phyloP scores from a whole-genome alignment of 495 filamentous ascomycete species.

The Penicillium dipodomyicola region DNA sequence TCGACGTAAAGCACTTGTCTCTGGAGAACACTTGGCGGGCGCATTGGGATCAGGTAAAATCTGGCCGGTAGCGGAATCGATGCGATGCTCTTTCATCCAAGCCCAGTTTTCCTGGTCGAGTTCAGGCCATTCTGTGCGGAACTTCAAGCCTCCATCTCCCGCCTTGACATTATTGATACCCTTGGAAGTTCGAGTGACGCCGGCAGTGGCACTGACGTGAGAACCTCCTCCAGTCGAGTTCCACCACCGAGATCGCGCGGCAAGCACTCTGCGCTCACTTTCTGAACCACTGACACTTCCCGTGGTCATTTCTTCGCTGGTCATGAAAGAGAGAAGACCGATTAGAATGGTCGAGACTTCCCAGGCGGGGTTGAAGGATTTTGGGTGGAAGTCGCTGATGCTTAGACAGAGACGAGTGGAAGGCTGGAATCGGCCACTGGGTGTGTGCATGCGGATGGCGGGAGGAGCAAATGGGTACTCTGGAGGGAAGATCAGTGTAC shows the following conservation, averaged over 20 bases:
- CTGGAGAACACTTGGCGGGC: slow-evolving; percentile 53
- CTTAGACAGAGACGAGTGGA: slow-evolving; percentile 88
- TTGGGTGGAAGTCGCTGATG: slow-evolving; percentile 96
- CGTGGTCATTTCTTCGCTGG: slow-evolving; percentile 97
- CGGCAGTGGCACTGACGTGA: slow-evolving; percentile 48
- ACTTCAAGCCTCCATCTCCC: slow-evolving; percentile 90
- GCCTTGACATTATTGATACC: slow-evolving; percentile 70
- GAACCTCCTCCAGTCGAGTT: slow-evolving; percentile 95
- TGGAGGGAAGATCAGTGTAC: slow-evolving; percentile 89
- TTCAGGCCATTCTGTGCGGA: slow-evolving; percentile 85
- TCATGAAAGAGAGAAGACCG: slow-evolving; percentile 95
- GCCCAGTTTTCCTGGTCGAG: slow-evolving; percentile 87
- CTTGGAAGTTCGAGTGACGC: slow-evolving; percentile 44
- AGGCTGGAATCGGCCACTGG: slow-evolving; percentile 90
- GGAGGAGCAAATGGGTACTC: slow-evolving; percentile 97
- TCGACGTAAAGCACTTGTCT: slow-evolving; percentile 64
- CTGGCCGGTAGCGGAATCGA: slow-evolving; percentile 76
- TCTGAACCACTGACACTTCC: slow-evolving; percentile 81
- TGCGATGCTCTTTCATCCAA: slow-evolving; percentile 81
- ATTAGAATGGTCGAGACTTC: slow-evolving; percentile 95
- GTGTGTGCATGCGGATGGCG: slow-evolving; percentile 98
- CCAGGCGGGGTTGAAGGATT: slow-evolving; percentile 99
- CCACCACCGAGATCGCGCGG: slow-evolving; percentile 87
- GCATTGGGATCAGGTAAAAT: slow-evolving; percentile 46
- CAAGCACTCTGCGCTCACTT: slow-evolving; percentile 72